Evolutionary conservation across 371 early-diverging fungal species (phyloP), one percentile per base, ranked within the genome.

Genomic region (Aphelidium insulamus): DNA sequence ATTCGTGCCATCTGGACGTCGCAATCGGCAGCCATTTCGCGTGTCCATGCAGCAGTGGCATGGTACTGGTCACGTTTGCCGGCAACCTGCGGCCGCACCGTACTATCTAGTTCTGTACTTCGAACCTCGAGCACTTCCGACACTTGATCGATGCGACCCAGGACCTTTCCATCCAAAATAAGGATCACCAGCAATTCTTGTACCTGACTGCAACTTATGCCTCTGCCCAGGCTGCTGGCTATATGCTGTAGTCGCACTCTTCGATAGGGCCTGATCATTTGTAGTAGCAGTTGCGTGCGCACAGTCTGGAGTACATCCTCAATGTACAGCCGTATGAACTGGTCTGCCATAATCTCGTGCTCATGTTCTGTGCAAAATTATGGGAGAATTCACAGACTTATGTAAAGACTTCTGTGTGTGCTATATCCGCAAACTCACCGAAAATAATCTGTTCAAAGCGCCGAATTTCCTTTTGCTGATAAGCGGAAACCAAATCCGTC

Each of bases 401-500:
- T 20, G 10, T 14, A 19, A 12, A 27, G 10, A 40, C 5, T 9
- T 8, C 11, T 20, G 6, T 4, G 4, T 46, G 2, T 14, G 32
- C 10, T 19, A 17, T 28, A 11, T 8, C 21, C 31, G 5, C 36
- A 28, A n/a, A 45, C 37, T 18, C 44, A 52, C 69, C 60, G 40
- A 58, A 49, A 20, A 84, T 46, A 26, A 82, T 79, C 44, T 64
- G 67, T 45, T 85, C 82, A 49, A 90, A 87, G 40, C 74, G 77
- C 14, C 55, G 52, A 33, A 90, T 79, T 21, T 92, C 81, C 37
- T 74, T 72, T 12, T 62, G 60, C 48, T 90, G 87, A 47, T 78
- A 92, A 0, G 91, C 86, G 36, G 64, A 64, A 24, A 90, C 85
- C 18, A 92, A 57, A 37, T 75, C 68, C 2, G 86, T 85, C 75